Percentiles rank a stretch among this genome's conserved stretches.
Conservation (phyloP, 345 rosid genomes). For the Gossypium herbaceum region DNA sequence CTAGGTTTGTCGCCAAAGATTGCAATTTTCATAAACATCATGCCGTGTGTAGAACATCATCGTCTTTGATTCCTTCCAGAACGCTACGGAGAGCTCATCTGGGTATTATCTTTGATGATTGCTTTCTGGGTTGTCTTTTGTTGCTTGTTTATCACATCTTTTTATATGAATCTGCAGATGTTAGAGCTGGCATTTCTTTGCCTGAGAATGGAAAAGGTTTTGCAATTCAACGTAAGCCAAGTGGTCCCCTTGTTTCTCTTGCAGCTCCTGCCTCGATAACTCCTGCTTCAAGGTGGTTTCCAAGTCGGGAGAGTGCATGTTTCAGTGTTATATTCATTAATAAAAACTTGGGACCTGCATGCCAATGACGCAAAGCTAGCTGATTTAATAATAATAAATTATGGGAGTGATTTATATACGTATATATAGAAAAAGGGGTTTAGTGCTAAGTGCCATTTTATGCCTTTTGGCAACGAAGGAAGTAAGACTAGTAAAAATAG, state of each 20-base stretch:
- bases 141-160: conserved; percentile 12
- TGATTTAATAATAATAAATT: not conserved
- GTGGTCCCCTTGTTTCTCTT: conserved; percentile 35
- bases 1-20: conserved; percentile 51
- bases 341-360: not conserved
- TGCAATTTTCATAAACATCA: conserved; percentile 32
- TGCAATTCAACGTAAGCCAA: conserved; percentile 30
- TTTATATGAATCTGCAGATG: conserved; percentile 33
- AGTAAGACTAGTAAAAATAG: not conserved
- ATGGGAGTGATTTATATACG: too few species aligned
- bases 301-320: not conserved
- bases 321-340: not conserved
- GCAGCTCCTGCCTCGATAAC: conserved; percentile 19
- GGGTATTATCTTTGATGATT: conserved; percentile 38
- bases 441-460: not conserved
- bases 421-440: not conserved
- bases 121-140: conserved; percentile 15
- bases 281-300: conserved; percentile 50
- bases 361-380: not conserved
- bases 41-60: conserved; percentile 25
- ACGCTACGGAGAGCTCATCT: conserved; percentile 30
- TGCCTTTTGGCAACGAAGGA: not conserved
- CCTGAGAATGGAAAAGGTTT: conserved; percentile 32
- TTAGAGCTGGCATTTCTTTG: conserved; percentile 28
- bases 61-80: conserved; percentile 25